Conservation (phyloP, 805 yeast species). For the Metschnikowia cubensis region DNA sequence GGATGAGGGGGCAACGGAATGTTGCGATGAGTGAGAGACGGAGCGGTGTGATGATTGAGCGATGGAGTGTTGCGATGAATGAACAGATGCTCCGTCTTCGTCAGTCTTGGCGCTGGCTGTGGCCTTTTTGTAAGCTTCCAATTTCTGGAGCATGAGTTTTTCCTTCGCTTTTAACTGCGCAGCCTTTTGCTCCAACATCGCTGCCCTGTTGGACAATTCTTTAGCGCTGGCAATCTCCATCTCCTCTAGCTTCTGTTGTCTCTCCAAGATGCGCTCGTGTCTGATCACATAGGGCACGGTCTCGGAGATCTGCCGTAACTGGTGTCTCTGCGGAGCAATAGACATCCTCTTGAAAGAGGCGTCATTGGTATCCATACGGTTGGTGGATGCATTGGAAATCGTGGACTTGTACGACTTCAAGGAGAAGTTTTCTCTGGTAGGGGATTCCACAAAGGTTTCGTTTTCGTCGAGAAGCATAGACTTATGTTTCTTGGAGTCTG, state of each 20-base stretch:
- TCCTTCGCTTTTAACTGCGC: slow-evolving; percentile 68
- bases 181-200: slow-evolving; percentile 70
- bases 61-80: neutral
- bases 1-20: neutral
- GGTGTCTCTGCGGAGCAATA: slow-evolving; percentile 51
- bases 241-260: slow-evolving; percentile 76
- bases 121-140: slow-evolving; percentile 22
- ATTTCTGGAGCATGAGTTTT: slow-evolving; percentile 43
- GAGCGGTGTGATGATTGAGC: neutral
- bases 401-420: slow-evolving; percentile 31
- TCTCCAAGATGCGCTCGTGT: slow-evolving; percentile 69
- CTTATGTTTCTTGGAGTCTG: slow-evolving; percentile 22
- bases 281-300: slow-evolving; percentile 81
- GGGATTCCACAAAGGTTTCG: slow-evolving; percentile 19
- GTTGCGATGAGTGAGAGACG: neutral
- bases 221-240: slow-evolving; percentile 73
- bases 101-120: slow-evolving; percentile 5
- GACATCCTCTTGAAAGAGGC: slow-evolving; percentile 40
- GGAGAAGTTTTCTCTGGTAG: slow-evolving; percentile 23
- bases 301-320: slow-evolving; percentile 72
- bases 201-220: slow-evolving; percentile 71
- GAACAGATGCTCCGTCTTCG: neutral
- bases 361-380: slow-evolving; percentile 15
- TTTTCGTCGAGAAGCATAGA: slow-evolving; percentile 37
- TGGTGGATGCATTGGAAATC: slow-evolving; percentile 19